These are phyloP conservation scores for Endoconidiophora laricicola DNA, from an alignment of 2,329 filamentous ascomycete genomes.

Conservation along the genomic window DNA sequence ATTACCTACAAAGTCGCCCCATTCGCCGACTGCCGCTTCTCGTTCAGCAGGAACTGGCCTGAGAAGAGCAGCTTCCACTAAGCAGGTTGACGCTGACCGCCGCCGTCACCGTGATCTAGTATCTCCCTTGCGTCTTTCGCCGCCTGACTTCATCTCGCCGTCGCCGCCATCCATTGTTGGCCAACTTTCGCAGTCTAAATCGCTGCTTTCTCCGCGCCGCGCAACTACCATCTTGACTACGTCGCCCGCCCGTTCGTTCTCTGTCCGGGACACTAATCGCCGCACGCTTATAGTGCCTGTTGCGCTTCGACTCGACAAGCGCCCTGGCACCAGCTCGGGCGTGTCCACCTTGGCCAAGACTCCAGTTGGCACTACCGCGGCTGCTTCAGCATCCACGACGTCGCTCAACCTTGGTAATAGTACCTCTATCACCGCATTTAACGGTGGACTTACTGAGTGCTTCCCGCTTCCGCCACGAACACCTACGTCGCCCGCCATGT, in stretches of 20 bases:
- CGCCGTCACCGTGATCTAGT: conserved; percentile 9
- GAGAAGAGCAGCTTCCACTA: conserved; percentile 11
- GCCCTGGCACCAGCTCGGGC: conserved; percentile 1
- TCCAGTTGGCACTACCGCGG: background rate
- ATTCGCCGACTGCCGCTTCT: too few species aligned
- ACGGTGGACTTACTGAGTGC: background rate
- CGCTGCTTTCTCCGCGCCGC: background rate
- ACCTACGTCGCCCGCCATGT: conserved; percentile 7
- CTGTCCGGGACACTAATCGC: conserved; percentile 2
- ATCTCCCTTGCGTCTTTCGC: conserved; percentile 11
- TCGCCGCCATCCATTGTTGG: too few species aligned
- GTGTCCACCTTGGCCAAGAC: background rate
- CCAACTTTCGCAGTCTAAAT: background rate
- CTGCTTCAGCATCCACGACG: background rate
- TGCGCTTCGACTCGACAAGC: background rate
- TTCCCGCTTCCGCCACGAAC: conserved; percentile 1
- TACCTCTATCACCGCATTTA: background rate
- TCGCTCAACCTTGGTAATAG: background rate
- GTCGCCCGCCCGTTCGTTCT: conserved; percentile 3
- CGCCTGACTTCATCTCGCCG: conserved; percentile 4
- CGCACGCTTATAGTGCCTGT: background rate
- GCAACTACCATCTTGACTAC: background rate
- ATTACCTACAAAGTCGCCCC: background rate
- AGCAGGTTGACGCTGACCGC: conserved; percentile 11
- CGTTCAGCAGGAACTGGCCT: background rate